These are phyloP conservation scores for Isochrysis galbana DNA, from an alignment of 78 protist genomes.

Conservation along the genomic window DNA sequence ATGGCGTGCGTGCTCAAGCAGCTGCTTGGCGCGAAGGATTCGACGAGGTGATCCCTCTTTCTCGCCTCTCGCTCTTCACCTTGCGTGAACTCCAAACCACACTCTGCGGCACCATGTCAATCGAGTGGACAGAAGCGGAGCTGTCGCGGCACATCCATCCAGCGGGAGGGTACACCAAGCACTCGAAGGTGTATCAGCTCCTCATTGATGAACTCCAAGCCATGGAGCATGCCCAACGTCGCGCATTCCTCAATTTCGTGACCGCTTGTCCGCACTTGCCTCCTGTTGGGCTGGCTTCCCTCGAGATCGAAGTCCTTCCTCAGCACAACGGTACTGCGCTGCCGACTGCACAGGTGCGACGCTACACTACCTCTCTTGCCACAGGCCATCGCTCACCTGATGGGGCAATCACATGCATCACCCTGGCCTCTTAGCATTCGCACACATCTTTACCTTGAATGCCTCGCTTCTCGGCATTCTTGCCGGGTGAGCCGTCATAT, in stretches of 20 bases:
- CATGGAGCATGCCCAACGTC: neutral
- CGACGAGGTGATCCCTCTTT: neutral
- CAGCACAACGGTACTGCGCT: neutral
- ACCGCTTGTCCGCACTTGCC: slow-evolving; percentile 27
- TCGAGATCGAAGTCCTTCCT: slow-evolving; percentile 7
- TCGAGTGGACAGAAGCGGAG: neutral
- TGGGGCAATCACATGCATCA: too few relatives aligned
- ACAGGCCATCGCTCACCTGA: too few relatives aligned
- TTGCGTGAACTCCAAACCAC: neutral
- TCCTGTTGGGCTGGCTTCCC: neutral
- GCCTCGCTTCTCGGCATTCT: too few relatives aligned
- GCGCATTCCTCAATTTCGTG: slow-evolving; percentile 5
- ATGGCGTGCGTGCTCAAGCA: neutral
- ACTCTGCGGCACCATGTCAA: neutral
- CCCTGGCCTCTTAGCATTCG: too few relatives aligned
- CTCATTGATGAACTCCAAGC: neutral
- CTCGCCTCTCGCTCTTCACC: neutral
- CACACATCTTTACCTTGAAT: too few relatives aligned
- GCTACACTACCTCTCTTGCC: too few relatives aligned
- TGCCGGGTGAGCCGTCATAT: too few relatives aligned
- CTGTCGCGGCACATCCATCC: neutral
- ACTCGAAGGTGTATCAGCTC: neutral
- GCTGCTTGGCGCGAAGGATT: neutral
- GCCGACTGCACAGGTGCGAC: neutral
- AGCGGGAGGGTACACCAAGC: neutral